Evolutionary conservation across 2,329 filamentous ascomycete species (phyloP), one percentile per base, ranked within the genome.

Genomic region (Aureobasidium lini): DNA sequence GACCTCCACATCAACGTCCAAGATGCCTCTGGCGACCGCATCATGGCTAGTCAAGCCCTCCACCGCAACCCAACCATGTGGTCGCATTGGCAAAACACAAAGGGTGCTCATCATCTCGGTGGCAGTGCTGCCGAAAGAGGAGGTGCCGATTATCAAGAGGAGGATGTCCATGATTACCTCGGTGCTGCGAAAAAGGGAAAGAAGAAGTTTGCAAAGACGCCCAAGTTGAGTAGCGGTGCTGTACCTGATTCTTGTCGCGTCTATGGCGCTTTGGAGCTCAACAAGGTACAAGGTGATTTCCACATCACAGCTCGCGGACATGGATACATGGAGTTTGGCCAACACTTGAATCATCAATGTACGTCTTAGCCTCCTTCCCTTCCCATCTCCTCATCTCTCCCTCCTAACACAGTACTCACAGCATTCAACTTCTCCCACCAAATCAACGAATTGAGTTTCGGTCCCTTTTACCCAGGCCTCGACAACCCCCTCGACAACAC

Each of bases 371-470:
- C 16, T 9, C 3, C 29, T n/a, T 15, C 23, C 53, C 9, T 39
- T 23, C 10, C 32, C 5, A 16, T 16, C 6, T 16, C n/a, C 13
- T 29, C 31, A 59, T 15, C n/a, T 23, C 34, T 40, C 7, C 1
- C 28, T 23, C 58, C 63, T 65, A 64, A 66, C 60, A 66, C 59
- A n/a, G 15, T 36, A 23, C 10, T 5, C 13, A 34, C 66, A 93
- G 89, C 81, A 23, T 96, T 99, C 82, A 97, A 99, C 81, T 99
- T 99, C 81, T 93, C 90, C 34, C 94, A 99, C 77, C 87, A 96
- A 73, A 85, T 99, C 77, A 92, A 89, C 68, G 94, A 99, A 74
- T 84, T 99, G 66, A 96, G 92, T 61, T 99, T 96, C 74, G 94
- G 94, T 4, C 87, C 91, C n/a, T 96, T 92, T 77, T 97, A 96